Base-by-base conservation (phyloP, 2,329 filamentous ascomycete genomes). In the Aspergillus ochraceoroseus region DNA sequence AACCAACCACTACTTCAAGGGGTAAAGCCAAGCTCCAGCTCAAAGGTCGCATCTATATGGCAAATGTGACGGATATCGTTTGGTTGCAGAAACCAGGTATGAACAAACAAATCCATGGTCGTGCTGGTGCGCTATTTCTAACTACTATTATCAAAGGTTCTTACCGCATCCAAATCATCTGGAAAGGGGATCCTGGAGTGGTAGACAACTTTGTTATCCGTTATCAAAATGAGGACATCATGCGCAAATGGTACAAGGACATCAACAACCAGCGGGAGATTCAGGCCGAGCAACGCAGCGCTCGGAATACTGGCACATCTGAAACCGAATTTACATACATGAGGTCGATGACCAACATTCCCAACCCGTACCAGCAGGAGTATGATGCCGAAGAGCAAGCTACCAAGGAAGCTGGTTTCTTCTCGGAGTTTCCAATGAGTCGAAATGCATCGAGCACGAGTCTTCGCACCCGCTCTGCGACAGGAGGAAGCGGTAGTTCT, bases 21-120 rank as follows among this genome's bases (percentile, higher is more conserved):
- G 84, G 83, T 28, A 95, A 90, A 66, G 70, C 74, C 18, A 78
- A 76, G 52, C 74, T 96, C 46, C 89, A 95, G 65, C 75, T 98
- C 19, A 98, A 98, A 67, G 92, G 92, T 26, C 81, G 92, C 36
- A 98, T 98, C 56, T 96, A 95, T 69, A 96, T 98, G 89, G 88
- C 89, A 53, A 98, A 98, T 59, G 90, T 98, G 39, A 96, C 89
- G 26, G 87, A 95, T 63, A 83, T 95, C n/a, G 73, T 95, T 28
- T 89, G 85, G 12, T 73, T 92, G 44, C 81, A 83, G 34, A 95
- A 89, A 64, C 86, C 87, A 66, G 88, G 89, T 94, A 77, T 60
- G 77, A 38, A 22, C n/a, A 8, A n/a, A 8, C 14, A 4, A 8
- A 34, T 42, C 20, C 6, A 6, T 5, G 11, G 12, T 13, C 17